Conservation (phyloP, 1,284 basidiomycete genomes). For the Marasmius oreades region DNA sequence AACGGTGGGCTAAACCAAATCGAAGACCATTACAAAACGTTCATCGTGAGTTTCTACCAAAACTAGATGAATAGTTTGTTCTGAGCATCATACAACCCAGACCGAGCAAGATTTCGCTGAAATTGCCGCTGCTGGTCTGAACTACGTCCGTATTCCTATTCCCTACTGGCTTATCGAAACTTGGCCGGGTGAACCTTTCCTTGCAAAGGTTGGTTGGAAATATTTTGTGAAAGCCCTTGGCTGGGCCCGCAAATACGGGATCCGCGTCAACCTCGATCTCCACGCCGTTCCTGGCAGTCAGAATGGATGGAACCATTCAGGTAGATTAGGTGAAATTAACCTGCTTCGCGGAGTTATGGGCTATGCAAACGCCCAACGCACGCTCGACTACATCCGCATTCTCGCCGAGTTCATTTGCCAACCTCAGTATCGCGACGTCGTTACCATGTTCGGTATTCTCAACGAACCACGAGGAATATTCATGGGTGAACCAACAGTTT, state of each 20-base stretch:
- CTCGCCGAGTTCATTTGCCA: conserved; percentile 90
- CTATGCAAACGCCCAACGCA: conserved; percentile 82
- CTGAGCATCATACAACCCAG: conserved; percentile 32
- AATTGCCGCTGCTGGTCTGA: conserved; percentile 88
- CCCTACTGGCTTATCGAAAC: conserved; percentile 89
- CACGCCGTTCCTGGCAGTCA: conserved; percentile 75
- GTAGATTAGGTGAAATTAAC: conserved; percentile 63
- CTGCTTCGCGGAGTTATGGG: conserved; percentile 68
- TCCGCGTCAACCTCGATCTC: conserved; percentile 92
- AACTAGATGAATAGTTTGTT: conserved; percentile 8
- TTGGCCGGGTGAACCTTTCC: conserved; percentile 75
- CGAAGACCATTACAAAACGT: conserved; percentile 87
- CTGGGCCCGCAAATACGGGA: conserved; percentile 96
- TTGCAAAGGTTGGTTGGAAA: conserved; percentile 76
- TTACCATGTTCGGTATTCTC: conserved; percentile 80
- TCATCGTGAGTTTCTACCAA: conserved; percentile 59
- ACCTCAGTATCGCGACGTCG: conserved; percentile 78
- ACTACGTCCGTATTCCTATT: conserved; percentile 83
- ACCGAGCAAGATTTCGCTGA: conserved; percentile 93
- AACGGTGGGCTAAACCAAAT: conserved; percentile 64
- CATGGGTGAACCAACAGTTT: conserved; percentile 39
- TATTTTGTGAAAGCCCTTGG: conserved; percentile 87
- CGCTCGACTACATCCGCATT: conserved; percentile 86
- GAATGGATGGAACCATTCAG: conserved; percentile 83
- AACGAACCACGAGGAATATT: conserved; percentile 67